Evolutionary conservation across 1,284 basidiomycete species (phyloP).

Genomic region (Malassezia obtusa): DNA sequence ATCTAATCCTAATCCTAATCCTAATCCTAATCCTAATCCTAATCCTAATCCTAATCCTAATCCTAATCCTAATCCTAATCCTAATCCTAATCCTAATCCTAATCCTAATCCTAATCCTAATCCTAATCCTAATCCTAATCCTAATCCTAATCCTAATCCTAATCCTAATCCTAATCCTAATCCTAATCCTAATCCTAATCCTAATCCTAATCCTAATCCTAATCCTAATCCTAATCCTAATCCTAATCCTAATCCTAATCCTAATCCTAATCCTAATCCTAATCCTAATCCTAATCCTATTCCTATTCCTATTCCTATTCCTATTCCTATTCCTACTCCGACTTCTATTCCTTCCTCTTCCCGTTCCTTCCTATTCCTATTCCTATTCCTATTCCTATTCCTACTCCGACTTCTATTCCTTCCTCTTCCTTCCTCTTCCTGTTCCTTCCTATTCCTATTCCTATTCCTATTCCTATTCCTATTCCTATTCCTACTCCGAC

Average conservation of each 20-base stretch:
- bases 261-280: not conserved
- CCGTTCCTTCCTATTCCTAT: not conserved
- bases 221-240: conserved; percentile 3
- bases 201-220: conserved; percentile 5
- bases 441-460: not conserved
- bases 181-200: conserved; percentile 4
- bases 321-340: not conserved
- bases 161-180: conserved; percentile 9
- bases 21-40: conserved; percentile 1
- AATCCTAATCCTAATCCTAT: not conserved
- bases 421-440: too few species aligned
- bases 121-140: conserved; percentile 4
- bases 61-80: conserved; percentile 11
- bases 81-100: conserved; percentile 11
- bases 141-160: conserved; percentile 7
- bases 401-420: too few species aligned
- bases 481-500: too few species aligned
- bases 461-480: not conserved
- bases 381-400: not conserved
- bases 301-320: not conserved
- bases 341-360: not conserved
- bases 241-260: not conserved
- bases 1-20: not conserved
- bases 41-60: conserved; percentile 11
- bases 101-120: conserved; percentile 11